Conservation (phyloP, 192 early-diverging fungal species). For the Coemansia sp. region DNA sequence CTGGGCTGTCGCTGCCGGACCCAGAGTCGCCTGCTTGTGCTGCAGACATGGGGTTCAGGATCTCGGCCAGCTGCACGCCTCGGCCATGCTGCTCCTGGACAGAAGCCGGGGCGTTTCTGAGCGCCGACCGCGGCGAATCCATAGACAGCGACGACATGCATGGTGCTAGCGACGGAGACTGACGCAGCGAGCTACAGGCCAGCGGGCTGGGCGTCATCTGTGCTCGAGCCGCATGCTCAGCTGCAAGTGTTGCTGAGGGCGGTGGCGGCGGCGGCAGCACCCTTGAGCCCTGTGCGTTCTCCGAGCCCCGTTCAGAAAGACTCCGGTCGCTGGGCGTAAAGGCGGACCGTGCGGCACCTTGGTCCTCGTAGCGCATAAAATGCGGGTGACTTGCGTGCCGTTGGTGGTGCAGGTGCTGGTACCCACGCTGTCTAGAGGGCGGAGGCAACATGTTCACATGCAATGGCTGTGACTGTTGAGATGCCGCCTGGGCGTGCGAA, state of each 20-base stretch:
- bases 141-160: conserved; percentile 37
- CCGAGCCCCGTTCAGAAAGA: conserved; percentile 9
- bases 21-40: background rate
- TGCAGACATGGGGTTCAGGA: conserved; percentile 31
- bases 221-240: conserved; percentile 7
- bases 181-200: conserved; percentile 9
- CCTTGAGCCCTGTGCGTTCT: background rate
- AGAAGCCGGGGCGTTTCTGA: background rate
- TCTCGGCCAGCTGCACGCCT: conserved; percentile 26
- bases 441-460: conserved; percentile 10
- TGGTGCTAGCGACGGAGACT: conserved; percentile 29
- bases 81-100: conserved; percentile 21
- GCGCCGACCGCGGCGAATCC: conserved; percentile 7
- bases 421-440: conserved; percentile 9
- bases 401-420: conserved; percentile 31
- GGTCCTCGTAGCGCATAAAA: background rate
- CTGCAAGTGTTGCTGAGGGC: conserved; percentile 17
- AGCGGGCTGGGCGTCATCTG: conserved; percentile 36
- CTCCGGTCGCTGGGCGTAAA: conserved; percentile 6
- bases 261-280: conserved; percentile 33
- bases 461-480: conserved; percentile 7
- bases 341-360: background rate
- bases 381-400: conserved; percentile 45
- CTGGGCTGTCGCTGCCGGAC: background rate
- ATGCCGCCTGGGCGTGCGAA: conserved; percentile 6